Evolutionary conservation across 2,329 filamentous ascomycete species (phyloP).

Genomic region (Fusarium marasasianum): DNA sequence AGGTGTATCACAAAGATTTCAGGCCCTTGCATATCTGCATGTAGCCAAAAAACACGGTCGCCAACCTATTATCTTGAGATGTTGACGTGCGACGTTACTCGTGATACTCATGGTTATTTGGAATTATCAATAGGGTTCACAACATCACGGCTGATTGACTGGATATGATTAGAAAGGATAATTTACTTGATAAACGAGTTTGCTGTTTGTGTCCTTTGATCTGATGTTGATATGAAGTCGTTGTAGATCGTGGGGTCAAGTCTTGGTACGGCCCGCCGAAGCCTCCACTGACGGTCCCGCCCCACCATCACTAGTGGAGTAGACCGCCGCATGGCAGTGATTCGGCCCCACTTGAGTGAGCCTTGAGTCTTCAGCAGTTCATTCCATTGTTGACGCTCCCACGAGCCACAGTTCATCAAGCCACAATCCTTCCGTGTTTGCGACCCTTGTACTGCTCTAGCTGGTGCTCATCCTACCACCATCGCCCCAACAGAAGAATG

Average conservation of each 20-base stretch:
- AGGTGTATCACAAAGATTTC: background rate
- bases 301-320: background rate
- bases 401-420: constrained; percentile 8
- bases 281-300: background rate
- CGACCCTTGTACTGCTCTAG: constrained; percentile 16
- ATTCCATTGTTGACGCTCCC: background rate
- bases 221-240: background rate
- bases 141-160: rapidly evolving
- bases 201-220: too few species aligned
- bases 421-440: constrained; percentile 7
- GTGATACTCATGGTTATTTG: background rate
- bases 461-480: background rate
- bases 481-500: constrained; percentile 24
- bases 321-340: background rate
- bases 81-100: background rate
- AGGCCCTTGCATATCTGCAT: background rate
- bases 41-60: background rate
- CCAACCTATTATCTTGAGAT: background rate
- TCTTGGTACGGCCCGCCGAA: background rate
- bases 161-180: rapidly evolving
- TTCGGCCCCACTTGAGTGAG: background rate
- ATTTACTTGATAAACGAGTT: background rate
- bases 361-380: background rate
- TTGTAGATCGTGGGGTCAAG: background rate
- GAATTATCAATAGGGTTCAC: background rate